phyloP scores from a whole-genome alignment of 495 filamentous ascomycete species.

The Cercophora sp. region DNA sequence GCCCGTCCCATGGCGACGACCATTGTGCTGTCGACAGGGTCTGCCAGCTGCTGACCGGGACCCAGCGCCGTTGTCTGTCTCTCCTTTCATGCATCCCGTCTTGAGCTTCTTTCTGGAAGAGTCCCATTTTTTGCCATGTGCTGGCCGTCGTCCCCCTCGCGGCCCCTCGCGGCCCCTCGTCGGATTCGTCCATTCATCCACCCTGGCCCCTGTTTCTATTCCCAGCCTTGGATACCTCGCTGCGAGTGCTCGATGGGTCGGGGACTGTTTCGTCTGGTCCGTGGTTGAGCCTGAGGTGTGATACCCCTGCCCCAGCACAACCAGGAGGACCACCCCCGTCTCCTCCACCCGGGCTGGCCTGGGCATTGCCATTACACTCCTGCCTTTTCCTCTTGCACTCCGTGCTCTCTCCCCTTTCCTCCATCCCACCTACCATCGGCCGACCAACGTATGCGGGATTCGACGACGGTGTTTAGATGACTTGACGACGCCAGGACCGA shows the following conservation, averaged over 20 bases:
- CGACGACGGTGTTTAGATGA: slow-evolving; percentile 42
- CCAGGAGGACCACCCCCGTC: not conserved
- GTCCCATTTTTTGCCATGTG: slow-evolving; percentile 10
- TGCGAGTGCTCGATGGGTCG: slow-evolving; percentile 33
- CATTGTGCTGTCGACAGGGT: slow-evolving; percentile 7
- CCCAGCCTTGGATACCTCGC: slow-evolving; percentile 27
- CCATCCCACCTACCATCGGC: slow-evolving; percentile 26
- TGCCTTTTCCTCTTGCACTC: slow-evolving; percentile 24
- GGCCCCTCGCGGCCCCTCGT: slow-evolving; percentile 1
- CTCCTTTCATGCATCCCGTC: slow-evolving; percentile 21
- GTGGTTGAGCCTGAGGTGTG: slow-evolving; percentile 32
- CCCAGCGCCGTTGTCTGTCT: slow-evolving; percentile 5
- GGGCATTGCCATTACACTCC: slow-evolving; percentile 23
- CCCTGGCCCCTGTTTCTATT: slow-evolving; percentile 37
- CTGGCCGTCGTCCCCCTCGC: slow-evolving; percentile 8
- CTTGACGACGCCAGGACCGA: slow-evolving; percentile 38
- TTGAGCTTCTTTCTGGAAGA: slow-evolving; percentile 25
- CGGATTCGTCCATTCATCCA: slow-evolving; percentile 16
- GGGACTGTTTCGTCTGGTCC: slow-evolving; percentile 45
- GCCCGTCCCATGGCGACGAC: slow-evolving; percentile 11
- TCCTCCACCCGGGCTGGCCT: slow-evolving; percentile 9
- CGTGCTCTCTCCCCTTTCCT: slow-evolving; percentile 21
- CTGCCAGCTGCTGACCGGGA: slow-evolving; percentile 18
- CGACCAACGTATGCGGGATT: slow-evolving; percentile 28
- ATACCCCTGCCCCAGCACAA: slow-evolving; percentile 9